phyloP scores from a whole-genome alignment of 2,329 filamentous ascomycete species.

The Knufia petricola region DNA sequence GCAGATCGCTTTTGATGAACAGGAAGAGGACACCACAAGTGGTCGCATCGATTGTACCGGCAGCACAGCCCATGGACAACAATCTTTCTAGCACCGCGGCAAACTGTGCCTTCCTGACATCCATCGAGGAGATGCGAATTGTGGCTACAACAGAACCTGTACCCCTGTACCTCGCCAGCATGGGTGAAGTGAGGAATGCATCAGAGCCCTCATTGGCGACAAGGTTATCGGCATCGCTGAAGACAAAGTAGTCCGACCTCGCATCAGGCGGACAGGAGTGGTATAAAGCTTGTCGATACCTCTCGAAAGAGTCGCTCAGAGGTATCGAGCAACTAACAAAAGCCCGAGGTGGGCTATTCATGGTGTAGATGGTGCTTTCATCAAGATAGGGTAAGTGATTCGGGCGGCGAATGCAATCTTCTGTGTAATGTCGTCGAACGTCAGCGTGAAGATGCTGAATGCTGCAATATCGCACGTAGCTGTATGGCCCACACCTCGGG shows the following conservation, averaged over 20 bases:
- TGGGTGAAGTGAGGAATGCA: not conserved
- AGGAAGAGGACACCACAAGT: conserved; percentile 4
- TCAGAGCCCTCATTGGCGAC: not conserved
- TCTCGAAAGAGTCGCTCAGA: conserved; percentile 27
- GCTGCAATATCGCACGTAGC: conserved; percentile 31
- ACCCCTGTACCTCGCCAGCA: not conserved
- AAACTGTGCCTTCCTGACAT: not conserved
- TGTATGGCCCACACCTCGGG: conserved; percentile 32
- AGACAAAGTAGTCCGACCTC: conserved; percentile 18
- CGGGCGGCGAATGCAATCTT: conserved; percentile 12
- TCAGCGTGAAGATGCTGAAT: conserved; percentile 29
- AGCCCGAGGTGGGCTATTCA: conserved; percentile 11
- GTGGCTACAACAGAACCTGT: not conserved
- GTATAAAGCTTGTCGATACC: conserved; percentile 24
- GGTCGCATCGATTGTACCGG: not conserved
- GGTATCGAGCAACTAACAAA: conserved; percentile 8
- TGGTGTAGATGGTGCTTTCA: conserved; percentile 13
- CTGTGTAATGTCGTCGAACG: conserved; percentile 29
- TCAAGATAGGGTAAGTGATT: conserved; percentile 14
- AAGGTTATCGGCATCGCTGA: conserved; percentile 15
- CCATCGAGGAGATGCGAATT: not conserved
- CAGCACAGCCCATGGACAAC: not conserved
- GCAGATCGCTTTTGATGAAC: not conserved
- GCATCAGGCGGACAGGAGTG: conserved; percentile 10
- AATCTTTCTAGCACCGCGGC: not conserved